Conservation (phyloP, 208 protist genomes). For the Leptomonas pyrrhocoris region DNA sequence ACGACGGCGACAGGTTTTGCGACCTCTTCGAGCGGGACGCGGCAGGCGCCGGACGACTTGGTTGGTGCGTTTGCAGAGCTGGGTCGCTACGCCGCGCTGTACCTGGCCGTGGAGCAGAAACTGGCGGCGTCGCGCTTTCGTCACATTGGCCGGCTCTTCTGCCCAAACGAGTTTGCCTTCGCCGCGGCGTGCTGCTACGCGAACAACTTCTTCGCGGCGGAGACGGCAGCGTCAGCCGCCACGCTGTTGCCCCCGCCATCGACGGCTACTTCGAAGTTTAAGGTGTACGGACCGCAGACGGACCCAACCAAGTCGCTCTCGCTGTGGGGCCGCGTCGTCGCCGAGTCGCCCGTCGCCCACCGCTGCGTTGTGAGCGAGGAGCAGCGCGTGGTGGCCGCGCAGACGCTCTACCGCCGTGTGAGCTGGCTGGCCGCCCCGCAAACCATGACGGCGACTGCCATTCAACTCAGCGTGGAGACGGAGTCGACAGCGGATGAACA, state of each 20-base stretch:
- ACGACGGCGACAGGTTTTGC: too few relatives aligned
- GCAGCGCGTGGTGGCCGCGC: constrained; percentile 51
- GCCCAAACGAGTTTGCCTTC: constrained; percentile 52
- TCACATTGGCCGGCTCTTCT: constrained; percentile 50
- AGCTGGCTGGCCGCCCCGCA: constrained; percentile 51
- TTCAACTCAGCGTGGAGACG: constrained; percentile 37
- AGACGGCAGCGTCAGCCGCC: background rate
- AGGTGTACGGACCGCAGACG: constrained; percentile 43
- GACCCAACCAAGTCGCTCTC: constrained; percentile 49
- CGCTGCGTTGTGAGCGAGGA: constrained; percentile 50
- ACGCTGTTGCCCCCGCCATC: background rate
- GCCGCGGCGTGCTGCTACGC: constrained; percentile 63
- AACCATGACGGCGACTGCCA: constrained; percentile 45
- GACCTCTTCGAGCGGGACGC: too few relatives aligned
- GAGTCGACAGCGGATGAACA: constrained; percentile 7
- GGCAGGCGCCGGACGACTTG: background rate
- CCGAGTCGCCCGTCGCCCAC: constrained; percentile 24
- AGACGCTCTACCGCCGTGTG: constrained; percentile 41
- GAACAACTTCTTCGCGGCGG: constrained; percentile 34
- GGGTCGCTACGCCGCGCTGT: constrained; percentile 46
- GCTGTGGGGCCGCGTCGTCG: constrained; percentile 43
- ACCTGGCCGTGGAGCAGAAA: constrained; percentile 58
- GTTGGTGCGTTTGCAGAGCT: constrained; percentile 27
- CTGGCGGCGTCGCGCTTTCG: constrained; percentile 47
- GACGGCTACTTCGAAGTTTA: constrained; percentile 18